These are phyloP conservation scores for Rauvolfia tetraphylla DNA, from an alignment of 257 asterid genomes.

Conservation along the genomic window DNA sequence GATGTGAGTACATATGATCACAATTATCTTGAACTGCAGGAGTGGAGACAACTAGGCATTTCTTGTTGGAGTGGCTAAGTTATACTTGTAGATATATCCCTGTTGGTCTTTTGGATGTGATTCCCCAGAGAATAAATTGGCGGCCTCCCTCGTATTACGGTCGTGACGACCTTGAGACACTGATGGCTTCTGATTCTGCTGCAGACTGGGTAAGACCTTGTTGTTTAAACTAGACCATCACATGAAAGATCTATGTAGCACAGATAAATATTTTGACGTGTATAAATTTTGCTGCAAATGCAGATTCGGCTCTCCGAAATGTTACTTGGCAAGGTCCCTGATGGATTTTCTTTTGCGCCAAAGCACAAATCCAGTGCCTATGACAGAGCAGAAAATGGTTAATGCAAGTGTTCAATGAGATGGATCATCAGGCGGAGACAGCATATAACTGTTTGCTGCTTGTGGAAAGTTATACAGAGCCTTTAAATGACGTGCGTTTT, in stretches of 20 bases:
- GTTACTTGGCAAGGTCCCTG: conserved; percentile 92
- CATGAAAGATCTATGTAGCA: neutral
- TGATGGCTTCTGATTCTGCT: conserved; percentile 97
- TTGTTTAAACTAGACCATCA: neutral
- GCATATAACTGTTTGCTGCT: neutral
- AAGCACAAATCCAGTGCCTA: conserved; percentile 96
- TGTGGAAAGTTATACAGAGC: neutral
- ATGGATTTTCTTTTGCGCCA: conserved; percentile 81
- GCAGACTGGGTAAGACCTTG: conserved; percentile 79
- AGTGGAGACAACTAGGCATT: conserved; percentile 86
- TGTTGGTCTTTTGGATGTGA: conserved; percentile 80
- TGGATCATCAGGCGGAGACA: neutral
- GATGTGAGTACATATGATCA: neutral
- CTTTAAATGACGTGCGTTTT: neutral
- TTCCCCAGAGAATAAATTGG: conserved; percentile 80
- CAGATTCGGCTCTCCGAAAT: conserved; percentile 91
- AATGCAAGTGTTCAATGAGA: conserved; percentile 15
- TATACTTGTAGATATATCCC: conserved; percentile 83
- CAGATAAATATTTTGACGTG: neutral
- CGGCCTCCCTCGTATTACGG: conserved; percentile 85
- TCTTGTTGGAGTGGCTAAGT: conserved; percentile 92
- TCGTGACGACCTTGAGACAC: conserved; percentile 87
- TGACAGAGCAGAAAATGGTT: conserved; percentile 88
- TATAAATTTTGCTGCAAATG: neutral
- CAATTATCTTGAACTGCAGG: conserved; percentile 39